phyloP scores from a whole-genome alignment of 1,284 basidiomycete species.

The Inonotus hispidus region DNA sequence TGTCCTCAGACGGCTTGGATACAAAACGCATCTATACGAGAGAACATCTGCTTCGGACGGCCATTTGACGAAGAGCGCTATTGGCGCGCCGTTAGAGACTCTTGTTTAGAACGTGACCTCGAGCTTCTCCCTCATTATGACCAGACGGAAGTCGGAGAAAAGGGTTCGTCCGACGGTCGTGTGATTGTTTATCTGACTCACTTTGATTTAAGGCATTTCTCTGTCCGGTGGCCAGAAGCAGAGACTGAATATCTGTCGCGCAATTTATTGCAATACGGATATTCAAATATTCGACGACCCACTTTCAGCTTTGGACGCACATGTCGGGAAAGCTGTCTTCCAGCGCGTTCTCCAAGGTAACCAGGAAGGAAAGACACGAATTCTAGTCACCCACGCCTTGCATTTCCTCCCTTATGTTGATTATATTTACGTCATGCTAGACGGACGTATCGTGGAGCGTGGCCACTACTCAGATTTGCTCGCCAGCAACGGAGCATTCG shows the following conservation, averaged over 20 bases:
- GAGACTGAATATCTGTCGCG: slow-evolving; percentile 72
- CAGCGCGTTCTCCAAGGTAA: slow-evolving; percentile 52
- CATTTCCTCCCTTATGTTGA: slow-evolving; percentile 79
- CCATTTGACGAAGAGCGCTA: slow-evolving; percentile 77
- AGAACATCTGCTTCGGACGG: slow-evolving; percentile 84
- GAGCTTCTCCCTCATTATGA: slow-evolving; percentile 81
- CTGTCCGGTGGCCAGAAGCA: slow-evolving; percentile 82
- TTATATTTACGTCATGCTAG: slow-evolving; percentile 64
- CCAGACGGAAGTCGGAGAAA: slow-evolving; percentile 88
- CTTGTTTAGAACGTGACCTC: slow-evolving; percentile 75
- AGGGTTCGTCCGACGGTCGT: slow-evolving; percentile 31
- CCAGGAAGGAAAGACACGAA: slow-evolving; percentile 63
- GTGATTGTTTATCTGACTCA: slow-evolving; percentile 18
- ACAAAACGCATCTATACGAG: slow-evolving; percentile 40
- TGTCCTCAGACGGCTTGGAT: slow-evolving; percentile 59
- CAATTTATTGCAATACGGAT: slow-evolving; percentile 81
- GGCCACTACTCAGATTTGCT: slow-evolving; percentile 73
- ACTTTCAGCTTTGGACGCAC: slow-evolving; percentile 75
- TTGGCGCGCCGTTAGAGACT: slow-evolving; percentile 68
- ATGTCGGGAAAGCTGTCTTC: slow-evolving; percentile 85
- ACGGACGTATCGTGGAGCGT: slow-evolving; percentile 71
- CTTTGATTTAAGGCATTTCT: slow-evolving; percentile 50
- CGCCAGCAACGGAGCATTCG: slow-evolving; percentile 60
- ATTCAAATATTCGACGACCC: slow-evolving; percentile 87
- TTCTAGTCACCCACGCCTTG: slow-evolving; percentile 81